Conservation (phyloP, 2,329 filamentous ascomycete genomes). For the Aspergillus thermomutatus region DNA sequence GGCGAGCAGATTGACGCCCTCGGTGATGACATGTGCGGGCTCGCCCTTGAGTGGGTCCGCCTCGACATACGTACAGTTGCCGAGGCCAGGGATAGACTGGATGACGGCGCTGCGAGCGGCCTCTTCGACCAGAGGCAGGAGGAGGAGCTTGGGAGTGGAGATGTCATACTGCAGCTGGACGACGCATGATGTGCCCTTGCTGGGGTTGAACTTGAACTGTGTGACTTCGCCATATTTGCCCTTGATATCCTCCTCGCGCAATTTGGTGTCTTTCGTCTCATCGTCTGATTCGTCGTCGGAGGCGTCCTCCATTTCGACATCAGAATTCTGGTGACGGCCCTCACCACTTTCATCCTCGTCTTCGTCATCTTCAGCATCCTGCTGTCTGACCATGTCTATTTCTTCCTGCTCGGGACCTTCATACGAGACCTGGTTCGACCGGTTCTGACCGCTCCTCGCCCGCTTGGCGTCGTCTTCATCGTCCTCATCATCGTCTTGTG, state of each 20-base stretch:
- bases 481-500: conserved; percentile 68
- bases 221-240: conserved; percentile 64
- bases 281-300: conserved; percentile 42
- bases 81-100: conserved; percentile 78
- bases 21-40: conserved; percentile 63
- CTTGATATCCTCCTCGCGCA: conserved; percentile 63
- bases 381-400: conserved; percentile 67
- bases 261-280: conserved; percentile 41
- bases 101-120: conserved; percentile 76
- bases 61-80: conserved; percentile 66
- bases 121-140: conserved; percentile 84
- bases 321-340: conserved; percentile 28
- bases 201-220: conserved; percentile 75
- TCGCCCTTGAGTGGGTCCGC: conserved; percentile 52
- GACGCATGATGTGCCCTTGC: conserved; percentile 68
- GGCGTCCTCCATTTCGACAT: conserved; percentile 34
- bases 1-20: conserved; percentile 81
- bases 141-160: conserved; percentile 80
- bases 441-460: conserved; percentile 63
- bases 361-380: conserved; percentile 54
- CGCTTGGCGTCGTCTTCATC: conserved; percentile 70
- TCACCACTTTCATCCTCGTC: conserved; percentile 48
- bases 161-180: conserved; percentile 81
- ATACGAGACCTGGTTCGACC: conserved; percentile 79
- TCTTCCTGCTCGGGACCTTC: conserved; percentile 93